A percentile compares a stretch with the other conserved stretches of the same genome.
Conservation (phyloP, 495 filamentous ascomycete species). For the Penicillium samsonianum region DNA sequence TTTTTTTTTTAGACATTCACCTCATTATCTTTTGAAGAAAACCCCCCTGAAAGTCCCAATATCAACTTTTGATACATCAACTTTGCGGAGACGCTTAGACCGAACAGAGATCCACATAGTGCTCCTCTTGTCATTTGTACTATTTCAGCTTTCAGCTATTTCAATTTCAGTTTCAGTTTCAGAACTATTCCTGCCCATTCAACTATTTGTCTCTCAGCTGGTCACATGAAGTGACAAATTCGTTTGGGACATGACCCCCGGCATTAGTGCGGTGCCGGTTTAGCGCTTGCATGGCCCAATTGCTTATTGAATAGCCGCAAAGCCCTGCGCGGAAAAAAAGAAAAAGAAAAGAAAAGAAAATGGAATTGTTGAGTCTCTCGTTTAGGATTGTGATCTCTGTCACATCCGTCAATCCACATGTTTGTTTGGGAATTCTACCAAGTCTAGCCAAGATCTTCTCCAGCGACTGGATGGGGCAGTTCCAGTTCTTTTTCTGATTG, state of each 20-base stretch:
- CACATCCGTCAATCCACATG: conserved; percentile 10
- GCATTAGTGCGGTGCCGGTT: conserved; percentile 4
- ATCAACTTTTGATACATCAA: conserved; percentile 9
- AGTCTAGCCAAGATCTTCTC: conserved; percentile 5
- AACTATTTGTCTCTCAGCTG: background rate
- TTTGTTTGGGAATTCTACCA: background rate
- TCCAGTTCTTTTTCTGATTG: conserved; percentile 2
- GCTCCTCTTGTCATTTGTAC: background rate
- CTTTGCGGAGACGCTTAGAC: conserved; percentile 1
- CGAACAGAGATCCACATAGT: background rate
- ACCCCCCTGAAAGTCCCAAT: conserved; percentile 4
- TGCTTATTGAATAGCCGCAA: conserved; percentile 18
- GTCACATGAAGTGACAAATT: conserved; percentile 3
- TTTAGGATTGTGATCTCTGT: background rate
- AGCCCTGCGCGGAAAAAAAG: background rate
- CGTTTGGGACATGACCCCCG: conserved; percentile 11
- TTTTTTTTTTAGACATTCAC: no score
- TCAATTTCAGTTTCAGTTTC: background rate
- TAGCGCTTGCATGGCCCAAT: conserved; percentile 6
- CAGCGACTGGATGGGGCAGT: conserved; percentile 10
- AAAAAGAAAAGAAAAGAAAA: conserved; percentile 3
- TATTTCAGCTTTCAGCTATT: background rate
- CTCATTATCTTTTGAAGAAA: no score
- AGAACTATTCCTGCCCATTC: background rate
- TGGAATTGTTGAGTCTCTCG: conserved; percentile 2